Conservation (phyloP, 2,329 filamentous ascomycete genomes). For the Fusarium sambucinum region DNA sequence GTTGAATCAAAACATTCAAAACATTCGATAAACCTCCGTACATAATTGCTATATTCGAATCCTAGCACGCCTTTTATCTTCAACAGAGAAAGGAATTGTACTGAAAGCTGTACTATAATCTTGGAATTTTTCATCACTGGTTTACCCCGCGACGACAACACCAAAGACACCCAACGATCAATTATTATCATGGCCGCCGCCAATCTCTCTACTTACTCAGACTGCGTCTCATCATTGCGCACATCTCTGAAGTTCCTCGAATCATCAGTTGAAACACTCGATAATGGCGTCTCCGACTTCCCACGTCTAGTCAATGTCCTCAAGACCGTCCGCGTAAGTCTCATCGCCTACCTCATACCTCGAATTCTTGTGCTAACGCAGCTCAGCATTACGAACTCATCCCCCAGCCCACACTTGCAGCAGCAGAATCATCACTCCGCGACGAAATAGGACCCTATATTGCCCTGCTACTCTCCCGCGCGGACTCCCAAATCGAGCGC, state of each 20-base stretch:
- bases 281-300: constrained; percentile 68
- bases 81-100: neutral
- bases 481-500: constrained; percentile 85
- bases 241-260: constrained; percentile 71
- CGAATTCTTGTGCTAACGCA: constrained; percentile 1
- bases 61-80: fast-evolving
- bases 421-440: constrained; percentile 85
- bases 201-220: constrained; percentile 59
- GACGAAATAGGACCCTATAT: constrained; percentile 93
- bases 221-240: constrained; percentile 71
- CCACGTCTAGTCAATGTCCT: constrained; percentile 67
- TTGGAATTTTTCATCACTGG: neutral
- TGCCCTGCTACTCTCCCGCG: constrained; percentile 79
- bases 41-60: neutral
- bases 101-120: neutral
- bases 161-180: constrained; percentile 14
- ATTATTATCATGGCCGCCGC: constrained; percentile 40
- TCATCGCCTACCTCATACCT: neutral
- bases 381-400: constrained; percentile 92
- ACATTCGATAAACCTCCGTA: neutral
- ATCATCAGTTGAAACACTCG: constrained; percentile 69
- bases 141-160: constrained; percentile 28
- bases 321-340: constrained; percentile 67
- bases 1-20: constrained; percentile 19
- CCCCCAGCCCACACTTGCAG: constrained; percentile 82